A percentile compares a stretch with the other conserved stretches of the same genome.
Conservation (phyloP, 2,329 filamentous ascomycete species). For the Aspergillus sp. region DNA sequence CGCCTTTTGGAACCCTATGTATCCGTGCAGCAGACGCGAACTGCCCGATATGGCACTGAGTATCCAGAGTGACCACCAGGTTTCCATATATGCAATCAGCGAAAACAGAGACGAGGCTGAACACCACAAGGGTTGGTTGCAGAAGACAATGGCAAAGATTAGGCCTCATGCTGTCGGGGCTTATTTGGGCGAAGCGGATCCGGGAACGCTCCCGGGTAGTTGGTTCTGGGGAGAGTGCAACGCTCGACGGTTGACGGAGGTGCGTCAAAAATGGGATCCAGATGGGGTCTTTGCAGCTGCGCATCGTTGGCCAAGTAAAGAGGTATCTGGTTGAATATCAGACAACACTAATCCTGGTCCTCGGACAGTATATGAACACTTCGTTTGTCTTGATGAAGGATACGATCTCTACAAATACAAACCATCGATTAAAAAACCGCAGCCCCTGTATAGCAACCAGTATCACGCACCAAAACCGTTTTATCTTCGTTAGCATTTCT, state of each 20-base stretch:
- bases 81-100: slow-evolving; percentile 47
- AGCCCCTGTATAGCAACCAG: too few relatives aligned
- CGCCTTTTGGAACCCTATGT: slow-evolving; percentile 46
- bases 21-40: slow-evolving; percentile 36
- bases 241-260: slow-evolving; percentile 35
- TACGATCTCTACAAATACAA: too few relatives aligned
- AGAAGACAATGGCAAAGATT: slow-evolving; percentile 32
- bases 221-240: slow-evolving; percentile 43
- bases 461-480: too few relatives aligned
- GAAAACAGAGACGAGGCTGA: slow-evolving; percentile 41
- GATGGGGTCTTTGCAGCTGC: background rate
- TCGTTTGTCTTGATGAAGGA: too few relatives aligned
- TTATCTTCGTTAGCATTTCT: too few relatives aligned
- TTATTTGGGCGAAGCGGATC: slow-evolving; percentile 49
- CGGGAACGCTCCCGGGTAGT: slow-evolving; percentile 40
- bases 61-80: slow-evolving; percentile 50
- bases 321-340: too few relatives aligned
- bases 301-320: too few relatives aligned
- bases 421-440: too few relatives aligned
- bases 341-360: too few relatives aligned
- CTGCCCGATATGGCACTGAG: slow-evolving; percentile 47
- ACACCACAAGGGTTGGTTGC: slow-evolving; percentile 39
- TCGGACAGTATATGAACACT: too few relatives aligned
- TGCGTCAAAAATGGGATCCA: slow-evolving; percentile 24
- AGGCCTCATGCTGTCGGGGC: slow-evolving; percentile 39